Base-by-base conservation (phyloP, 2,329 filamentous ascomycete genomes). In the Ceratocystis smalleyi region DNA sequence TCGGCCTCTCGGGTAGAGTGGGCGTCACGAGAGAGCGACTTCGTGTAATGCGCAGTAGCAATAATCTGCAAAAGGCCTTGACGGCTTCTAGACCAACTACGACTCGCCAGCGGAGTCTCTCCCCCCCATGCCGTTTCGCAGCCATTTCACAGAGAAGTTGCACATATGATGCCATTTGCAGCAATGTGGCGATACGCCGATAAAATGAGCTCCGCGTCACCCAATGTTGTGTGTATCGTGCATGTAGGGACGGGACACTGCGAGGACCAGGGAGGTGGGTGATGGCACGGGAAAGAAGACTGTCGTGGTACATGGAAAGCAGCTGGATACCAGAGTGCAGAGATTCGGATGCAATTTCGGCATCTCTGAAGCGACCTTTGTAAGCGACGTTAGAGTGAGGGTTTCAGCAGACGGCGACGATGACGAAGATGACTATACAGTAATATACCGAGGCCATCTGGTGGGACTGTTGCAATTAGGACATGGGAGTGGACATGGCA, bases 141-240 rank as follows among this genome's bases (percentile, higher is more conserved):
- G 88, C 83, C 94, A 99, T 99, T 74, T 99, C 94, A 82, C 92
- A 94, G n/a, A 99, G 77, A 35, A 99, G 78, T 75, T 99, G 90
- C 0, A 91, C 96, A 72, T 97, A 97, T 69, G 94, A 88, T 30
- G 96, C 88, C 76, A 95, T 87, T 72, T 95, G 90, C 60, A 99
- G 77, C 3, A 91, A 78, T 68, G 91, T 81, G 49, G 92, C 91
- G 64, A 95, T 83, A 66, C 88, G 83, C 66, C 86, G 83, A 74
- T 99, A 99, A 8, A 89, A 79, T 3, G 81, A 78, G 70, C 80
- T 84, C 69, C 80, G 81, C 64, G 78, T 74, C 5, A 81, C 78
- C 85, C 85, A 88, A 73, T 83, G 84, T 64, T 81, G 80, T 10
- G 85, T 88, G 74, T 88, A 88, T 55, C 85, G 79, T 59, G 79